Evolutionary conservation across 106 monocot genomes (phyloP), one percentile per base, ranked within the genome.

Genomic region (Ottelia alismoides): DNA sequence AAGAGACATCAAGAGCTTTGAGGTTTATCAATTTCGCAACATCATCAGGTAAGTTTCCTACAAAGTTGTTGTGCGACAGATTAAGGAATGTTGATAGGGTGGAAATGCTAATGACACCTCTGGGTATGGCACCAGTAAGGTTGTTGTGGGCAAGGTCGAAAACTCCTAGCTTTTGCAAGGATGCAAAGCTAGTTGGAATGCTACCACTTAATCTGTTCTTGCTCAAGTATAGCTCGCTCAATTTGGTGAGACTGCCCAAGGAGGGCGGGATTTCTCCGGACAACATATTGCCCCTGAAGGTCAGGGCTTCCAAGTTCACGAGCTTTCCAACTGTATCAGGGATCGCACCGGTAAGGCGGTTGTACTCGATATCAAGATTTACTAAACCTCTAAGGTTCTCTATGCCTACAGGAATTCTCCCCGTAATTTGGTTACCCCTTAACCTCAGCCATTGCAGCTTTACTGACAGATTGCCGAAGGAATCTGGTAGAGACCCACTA

Each of bases 71-170:
- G 16, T 29, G 26, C 3, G 53, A 54, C 14, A 54, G 2, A 16
- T 54, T 17, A 18, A 54, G 28, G 6, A 5, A 54, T 27, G 2
- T 2, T 1, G 28, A 17, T 1, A 28, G 2, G 1, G 26, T 16
- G 2, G 26, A 28, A 11, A 28, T 2, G 28, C 26, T 3, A 12
- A 54, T 1, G 6, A 28, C 26, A 17, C 22, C 53, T 25, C 25
- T 51, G 11, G 53, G 53, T 12, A 54, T 54, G 7, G 53, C 19
- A 1, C 53, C 53, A 54, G 16, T 28, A 28, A 53, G 53, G 1
- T 26, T 7, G n/a, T 53, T 53, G 25, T 28, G 10, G n/a, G 53
- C 26, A 28, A 26, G 10, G 2, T 27, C 14, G 27, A 53, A 18
- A 1, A 26, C 2, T 26, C 27, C 25, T 1, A 53, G 17, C 0